A percentile compares a stretch with the other conserved stretches of the same genome.
Evolutionary conservation across 2,329 filamentous ascomycete genomes (phyloP).

Genomic region (Pleoardoris graminearum): DNA sequence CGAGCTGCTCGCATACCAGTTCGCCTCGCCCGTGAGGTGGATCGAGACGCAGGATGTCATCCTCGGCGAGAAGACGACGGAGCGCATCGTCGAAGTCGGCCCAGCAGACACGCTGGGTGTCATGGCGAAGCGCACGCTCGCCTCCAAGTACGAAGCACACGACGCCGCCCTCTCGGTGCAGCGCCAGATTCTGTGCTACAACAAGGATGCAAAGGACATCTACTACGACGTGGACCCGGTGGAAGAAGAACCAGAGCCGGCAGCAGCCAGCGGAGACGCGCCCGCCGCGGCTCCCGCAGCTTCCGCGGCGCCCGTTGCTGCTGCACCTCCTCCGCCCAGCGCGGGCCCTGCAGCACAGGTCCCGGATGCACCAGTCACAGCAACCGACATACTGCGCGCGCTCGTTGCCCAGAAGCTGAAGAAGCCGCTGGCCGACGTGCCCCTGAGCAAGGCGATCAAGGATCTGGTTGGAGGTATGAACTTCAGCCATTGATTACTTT

Average conservation of each 20-base stretch:
- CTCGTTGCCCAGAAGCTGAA: constrained; percentile 97
- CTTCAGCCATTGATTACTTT: constrained; percentile 19
- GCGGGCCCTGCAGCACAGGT: constrained; percentile 86
- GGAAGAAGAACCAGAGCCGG: constrained; percentile 70
- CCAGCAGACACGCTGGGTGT: constrained; percentile 95
- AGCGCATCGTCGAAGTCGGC: constrained; percentile 96
- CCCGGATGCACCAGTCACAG: constrained; percentile 82
- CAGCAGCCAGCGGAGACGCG: constrained; percentile 49
- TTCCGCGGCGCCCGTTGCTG: constrained; percentile 57
- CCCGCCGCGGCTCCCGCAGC: constrained; percentile 52
- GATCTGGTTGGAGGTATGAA: constrained; percentile 90
- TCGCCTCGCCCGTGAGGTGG: constrained; percentile 98
- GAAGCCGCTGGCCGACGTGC: constrained; percentile 86
- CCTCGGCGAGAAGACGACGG: constrained; percentile 90
- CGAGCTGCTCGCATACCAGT: constrained; percentile 98
- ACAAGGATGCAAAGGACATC: constrained; percentile 98
- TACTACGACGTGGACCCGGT: constrained; percentile 98
- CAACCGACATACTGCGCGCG: constrained; percentile 84
- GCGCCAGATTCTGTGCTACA: constrained; percentile 97
- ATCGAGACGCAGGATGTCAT: constrained; percentile 99
- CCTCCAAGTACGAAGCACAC: constrained; percentile 97
- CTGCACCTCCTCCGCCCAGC: constrained; percentile 63
- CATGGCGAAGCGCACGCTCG: constrained; percentile 95
- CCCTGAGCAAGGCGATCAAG: constrained; percentile 95
- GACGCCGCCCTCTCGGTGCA: constrained; percentile 96